Percentiles rank a stretch among this genome's conserved stretches.
phyloP scores from a whole-genome alignment of 2,329 filamentous ascomycete genomes.

The Talaromyces sp. region DNA sequence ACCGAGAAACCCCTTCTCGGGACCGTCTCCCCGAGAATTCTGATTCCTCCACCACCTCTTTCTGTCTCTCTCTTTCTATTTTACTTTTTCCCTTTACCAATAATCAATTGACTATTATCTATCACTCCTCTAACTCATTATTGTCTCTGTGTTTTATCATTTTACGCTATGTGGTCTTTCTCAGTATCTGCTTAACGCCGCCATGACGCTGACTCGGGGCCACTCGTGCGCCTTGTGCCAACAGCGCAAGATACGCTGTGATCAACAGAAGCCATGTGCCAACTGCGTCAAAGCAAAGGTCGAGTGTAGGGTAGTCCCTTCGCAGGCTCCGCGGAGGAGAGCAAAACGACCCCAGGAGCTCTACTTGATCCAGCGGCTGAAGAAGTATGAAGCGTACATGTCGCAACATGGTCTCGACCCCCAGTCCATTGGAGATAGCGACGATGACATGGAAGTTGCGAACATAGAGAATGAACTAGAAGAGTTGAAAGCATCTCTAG shows the following conservation, averaged over 20 bases:
- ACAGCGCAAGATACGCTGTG: conserved; percentile 66
- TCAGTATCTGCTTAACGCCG: neutral
- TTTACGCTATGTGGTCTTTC: neutral
- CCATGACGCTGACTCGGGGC: neutral
- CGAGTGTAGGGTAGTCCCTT: conserved; percentile 44
- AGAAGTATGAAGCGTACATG: conserved; percentile 60
- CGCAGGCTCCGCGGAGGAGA: conserved; percentile 46
- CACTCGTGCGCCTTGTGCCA: conserved; percentile 64
- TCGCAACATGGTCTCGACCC: conserved; percentile 60
- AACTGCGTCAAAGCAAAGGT: conserved; percentile 60
- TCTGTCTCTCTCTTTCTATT: neutral
- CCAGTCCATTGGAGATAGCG: conserved; percentile 47
- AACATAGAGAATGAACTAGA: neutral
- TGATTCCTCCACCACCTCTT: neutral
- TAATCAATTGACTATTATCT: neutral
- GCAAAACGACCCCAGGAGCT: conserved; percentile 59
- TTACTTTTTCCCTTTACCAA: neutral
- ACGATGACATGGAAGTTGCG: neutral
- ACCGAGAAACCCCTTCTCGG: neutral
- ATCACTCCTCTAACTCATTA: too few relatives aligned
- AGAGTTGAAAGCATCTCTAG: neutral
- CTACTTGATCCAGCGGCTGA: conserved; percentile 60
- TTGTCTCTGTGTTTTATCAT: neutral
- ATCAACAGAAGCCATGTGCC: conserved; percentile 63
- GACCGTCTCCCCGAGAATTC: neutral